A percentile compares a stretch with the other conserved stretches of the same genome.
Conservation (phyloP, 306 rosid genomes). For the Cucurbita argyrosperma region DNA sequence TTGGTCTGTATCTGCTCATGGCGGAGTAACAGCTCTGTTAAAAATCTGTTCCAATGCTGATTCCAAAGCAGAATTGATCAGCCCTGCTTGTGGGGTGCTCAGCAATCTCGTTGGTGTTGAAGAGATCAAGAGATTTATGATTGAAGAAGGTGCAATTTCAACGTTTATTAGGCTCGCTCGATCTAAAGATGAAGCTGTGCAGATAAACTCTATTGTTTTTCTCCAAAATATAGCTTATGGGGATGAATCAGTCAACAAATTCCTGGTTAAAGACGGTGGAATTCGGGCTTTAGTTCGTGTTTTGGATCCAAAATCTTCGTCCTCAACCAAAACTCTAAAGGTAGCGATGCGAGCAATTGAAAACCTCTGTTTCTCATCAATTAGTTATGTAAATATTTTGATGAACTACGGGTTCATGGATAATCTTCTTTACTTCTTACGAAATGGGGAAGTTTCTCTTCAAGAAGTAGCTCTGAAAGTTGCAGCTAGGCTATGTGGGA, state of each 20-base stretch:
- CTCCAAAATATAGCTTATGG: constrained; percentile 50
- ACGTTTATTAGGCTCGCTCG: constrained; percentile 34
- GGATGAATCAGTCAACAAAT: constrained; percentile 38
- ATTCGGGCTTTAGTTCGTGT: constrained; percentile 37
- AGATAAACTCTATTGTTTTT: constrained; percentile 45
- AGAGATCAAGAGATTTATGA: constrained; percentile 73
- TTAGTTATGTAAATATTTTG: constrained; percentile 25
- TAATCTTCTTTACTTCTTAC: constrained; percentile 38
- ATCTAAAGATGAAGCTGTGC: constrained; percentile 48
- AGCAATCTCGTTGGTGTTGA: constrained; percentile 58
- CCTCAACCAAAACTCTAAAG: constrained; percentile 42
- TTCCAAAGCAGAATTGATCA: constrained; percentile 33
- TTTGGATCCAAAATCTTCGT: constrained; percentile 34
- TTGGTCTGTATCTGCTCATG: constrained; percentile 87
- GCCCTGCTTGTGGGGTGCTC: constrained; percentile 58
- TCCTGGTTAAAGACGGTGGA: constrained; percentile 60
- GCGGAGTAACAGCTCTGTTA: constrained; percentile 64
- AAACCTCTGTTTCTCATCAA: constrained; percentile 38
- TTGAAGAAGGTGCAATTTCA: constrained; percentile 56
- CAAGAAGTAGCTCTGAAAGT: constrained; percentile 69
- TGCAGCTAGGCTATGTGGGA: constrained; percentile 37
- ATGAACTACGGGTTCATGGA: constrained; percentile 49
- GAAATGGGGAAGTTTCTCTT: constrained; percentile 51
- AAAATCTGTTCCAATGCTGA: constrained; percentile 38
- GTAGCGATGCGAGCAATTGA: constrained; percentile 50